Evolutionary conservation across 2,329 filamentous ascomycete species (phyloP), one percentile per base, ranked within the genome.

Genomic region (Xylariaceae sp.): DNA sequence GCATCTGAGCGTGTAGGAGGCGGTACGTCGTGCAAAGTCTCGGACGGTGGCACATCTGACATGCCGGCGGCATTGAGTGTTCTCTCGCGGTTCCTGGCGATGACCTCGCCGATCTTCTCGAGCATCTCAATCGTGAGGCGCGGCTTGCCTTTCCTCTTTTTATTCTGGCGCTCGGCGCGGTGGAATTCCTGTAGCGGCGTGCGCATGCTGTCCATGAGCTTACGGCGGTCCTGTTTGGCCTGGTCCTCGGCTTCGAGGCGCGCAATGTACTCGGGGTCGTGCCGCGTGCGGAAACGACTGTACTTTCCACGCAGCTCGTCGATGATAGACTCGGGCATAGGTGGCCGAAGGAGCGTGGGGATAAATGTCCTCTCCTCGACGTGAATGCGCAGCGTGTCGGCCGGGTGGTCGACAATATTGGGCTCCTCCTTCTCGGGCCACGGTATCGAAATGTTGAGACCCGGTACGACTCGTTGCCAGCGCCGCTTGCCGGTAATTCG

Each of bases 241-340:
- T 65, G 67, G 41, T 81, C 85, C 68, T 86, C 79, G 55, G 76
- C 72, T 69, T 83, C 76, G 76, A 85, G 86, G 71, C 76, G 73
- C 61, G 76, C 76, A 49, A 92, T 71, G 68, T 87, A 95, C 69
- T 86, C 87, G 43, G 80, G 74, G 59, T 91, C 87, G 73, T 95
- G 89, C 45, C 89, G 79, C 49, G 85, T 90, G 66, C 91, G 80
- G 82, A 92, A 94, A 65, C 80, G 83, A 63, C 86, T 88, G 79
- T 86, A 95, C 68, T 85, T 87, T 76, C 88, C 87, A 67, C 91
- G 81, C 67, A 97, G 77, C 76, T 97, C 92, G 69, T 96, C 85
- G 61, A 95, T 80, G 36, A 96, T 80, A n/a, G 72, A 74, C 29
- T 77, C 72, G 5, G 92, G 91, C 80, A 96, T 89, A 13, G 92